phyloP scores from a whole-genome alignment of 139 green algal species.

The Closterium sp. region DNA sequence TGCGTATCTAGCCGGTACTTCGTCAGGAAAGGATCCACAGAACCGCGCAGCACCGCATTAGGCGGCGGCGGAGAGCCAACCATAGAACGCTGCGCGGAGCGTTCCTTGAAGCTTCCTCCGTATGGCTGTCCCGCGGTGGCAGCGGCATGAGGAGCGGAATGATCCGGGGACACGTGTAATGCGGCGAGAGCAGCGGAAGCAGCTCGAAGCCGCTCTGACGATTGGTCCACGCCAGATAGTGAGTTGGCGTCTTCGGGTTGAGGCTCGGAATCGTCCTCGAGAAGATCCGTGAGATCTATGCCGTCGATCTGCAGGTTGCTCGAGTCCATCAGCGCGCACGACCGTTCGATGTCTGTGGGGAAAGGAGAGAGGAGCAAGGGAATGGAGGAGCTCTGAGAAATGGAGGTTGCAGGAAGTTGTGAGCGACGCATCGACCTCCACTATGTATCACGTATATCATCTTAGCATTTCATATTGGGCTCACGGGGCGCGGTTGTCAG shows the following conservation, averaged over 20 bases:
- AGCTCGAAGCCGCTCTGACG: neutral
- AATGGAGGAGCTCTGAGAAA: neutral
- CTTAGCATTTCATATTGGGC: neutral
- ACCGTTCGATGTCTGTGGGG: neutral
- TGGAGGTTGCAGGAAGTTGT: neutral
- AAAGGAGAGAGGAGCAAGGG: neutral
- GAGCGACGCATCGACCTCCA: neutral
- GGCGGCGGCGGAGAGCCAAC: neutral
- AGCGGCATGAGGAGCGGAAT: too few relatives aligned
- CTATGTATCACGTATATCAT: neutral
- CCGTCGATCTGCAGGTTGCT: neutral
- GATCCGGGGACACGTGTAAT: neutral
- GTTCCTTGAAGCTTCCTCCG: neutral
- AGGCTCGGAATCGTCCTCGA: neutral
- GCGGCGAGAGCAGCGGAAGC: neutral
- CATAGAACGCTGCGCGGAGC: neutral
- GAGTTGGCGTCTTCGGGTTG: too few relatives aligned
- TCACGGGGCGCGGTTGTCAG: neutral
- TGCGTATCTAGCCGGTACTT: neutral
- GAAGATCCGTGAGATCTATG: neutral
- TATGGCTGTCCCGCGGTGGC: neutral
- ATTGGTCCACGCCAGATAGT: too few relatives aligned
- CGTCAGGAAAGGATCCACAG: neutral
- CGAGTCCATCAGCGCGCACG: neutral
- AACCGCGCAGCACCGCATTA: neutral